A percentile compares a stretch with the other conserved stretches of the same genome.
These are phyloP conservation scores for Royoungia palumana DNA, from an alignment of 768 basidiomycete genomes.

Conservation along the genomic window DNA sequence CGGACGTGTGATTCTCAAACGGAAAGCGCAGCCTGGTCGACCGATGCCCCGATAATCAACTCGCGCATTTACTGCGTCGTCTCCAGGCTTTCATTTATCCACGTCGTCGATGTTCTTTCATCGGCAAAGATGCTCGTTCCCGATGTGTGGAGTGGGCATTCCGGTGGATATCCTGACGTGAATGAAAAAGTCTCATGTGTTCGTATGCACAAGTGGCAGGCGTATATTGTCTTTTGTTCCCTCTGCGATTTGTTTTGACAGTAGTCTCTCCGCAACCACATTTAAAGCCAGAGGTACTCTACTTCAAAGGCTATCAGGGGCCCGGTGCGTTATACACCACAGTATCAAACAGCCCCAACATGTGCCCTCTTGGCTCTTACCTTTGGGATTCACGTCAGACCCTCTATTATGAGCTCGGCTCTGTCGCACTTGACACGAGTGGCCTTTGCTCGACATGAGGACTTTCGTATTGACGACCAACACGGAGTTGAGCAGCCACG, in stretches of 20 bases:
- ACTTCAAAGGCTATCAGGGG: slow-evolving; percentile 7
- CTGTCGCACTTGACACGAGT: background rate
- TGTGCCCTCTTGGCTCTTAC: slow-evolving; percentile 3
- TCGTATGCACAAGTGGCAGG: slow-evolving; percentile 6
- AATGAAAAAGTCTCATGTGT: slow-evolving; percentile 2
- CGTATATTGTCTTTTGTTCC: slow-evolving; percentile 4
- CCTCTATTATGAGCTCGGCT: slow-evolving; percentile 2
- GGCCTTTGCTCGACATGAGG: background rate
- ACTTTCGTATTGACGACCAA: background rate
- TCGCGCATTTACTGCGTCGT: too few species aligned
- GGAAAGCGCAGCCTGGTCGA: slow-evolving; percentile 45
- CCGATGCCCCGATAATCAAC: slow-evolving; percentile 51
- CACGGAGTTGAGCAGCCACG: background rate
- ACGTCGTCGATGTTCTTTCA: background rate
- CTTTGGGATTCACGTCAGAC: background rate
- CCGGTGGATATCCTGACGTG: background rate
- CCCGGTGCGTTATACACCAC: background rate
- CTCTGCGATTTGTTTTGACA: slow-evolving; percentile 9
- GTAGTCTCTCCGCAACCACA: slow-evolving; percentile 1
- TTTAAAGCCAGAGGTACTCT: slow-evolving; percentile 10
- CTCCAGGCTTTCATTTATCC: slow-evolving; percentile 3
- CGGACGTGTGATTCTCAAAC: slow-evolving; percentile 57
- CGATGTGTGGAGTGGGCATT: background rate
- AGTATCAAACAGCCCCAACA: background rate
- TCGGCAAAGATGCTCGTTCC: background rate